Evolutionary conservation across 176 grass and related monocot species (phyloP).

Genomic region (Carex littledalei): DNA sequence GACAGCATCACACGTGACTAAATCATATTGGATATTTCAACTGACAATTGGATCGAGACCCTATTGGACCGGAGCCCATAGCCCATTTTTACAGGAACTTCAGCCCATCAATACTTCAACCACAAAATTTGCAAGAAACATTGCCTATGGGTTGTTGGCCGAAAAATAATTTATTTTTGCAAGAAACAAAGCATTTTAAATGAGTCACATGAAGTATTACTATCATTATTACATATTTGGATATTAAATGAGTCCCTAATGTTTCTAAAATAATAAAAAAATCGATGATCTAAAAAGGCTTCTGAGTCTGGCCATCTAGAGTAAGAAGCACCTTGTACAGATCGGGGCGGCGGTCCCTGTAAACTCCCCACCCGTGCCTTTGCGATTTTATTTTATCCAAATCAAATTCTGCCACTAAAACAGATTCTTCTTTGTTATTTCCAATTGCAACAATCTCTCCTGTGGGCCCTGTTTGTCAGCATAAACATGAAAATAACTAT

Average conservation of each 20-base stretch:
- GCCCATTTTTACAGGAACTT: background rate
- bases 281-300: background rate
- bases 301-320: constrained; percentile 50
- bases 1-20: background rate
- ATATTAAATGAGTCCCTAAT: background rate
- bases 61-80: background rate
- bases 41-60: background rate
- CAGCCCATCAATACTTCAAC: background rate
- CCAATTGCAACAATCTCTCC: constrained; percentile 83
- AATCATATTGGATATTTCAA: background rate
- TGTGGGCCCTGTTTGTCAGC: constrained; percentile 41
- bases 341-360: constrained; percentile 77
- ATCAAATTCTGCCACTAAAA: constrained; percentile 73
- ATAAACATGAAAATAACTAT: constrained; percentile 6
- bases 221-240: constrained; percentile 3
- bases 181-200: background rate
- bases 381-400: constrained; percentile 64
- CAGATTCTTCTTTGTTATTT: constrained; percentile 74
- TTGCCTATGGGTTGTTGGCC: too few relatives aligned
- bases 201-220: background rate
- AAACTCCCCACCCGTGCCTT: constrained; percentile 80
- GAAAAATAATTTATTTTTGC: background rate
- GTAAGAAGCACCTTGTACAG: constrained; percentile 76
- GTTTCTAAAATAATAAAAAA: background rate
- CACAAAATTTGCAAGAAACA: background rate